Evolutionary conservation across 345 rosid genomes (phyloP).

Genomic region (Eucalyptus curtisii): DNA sequence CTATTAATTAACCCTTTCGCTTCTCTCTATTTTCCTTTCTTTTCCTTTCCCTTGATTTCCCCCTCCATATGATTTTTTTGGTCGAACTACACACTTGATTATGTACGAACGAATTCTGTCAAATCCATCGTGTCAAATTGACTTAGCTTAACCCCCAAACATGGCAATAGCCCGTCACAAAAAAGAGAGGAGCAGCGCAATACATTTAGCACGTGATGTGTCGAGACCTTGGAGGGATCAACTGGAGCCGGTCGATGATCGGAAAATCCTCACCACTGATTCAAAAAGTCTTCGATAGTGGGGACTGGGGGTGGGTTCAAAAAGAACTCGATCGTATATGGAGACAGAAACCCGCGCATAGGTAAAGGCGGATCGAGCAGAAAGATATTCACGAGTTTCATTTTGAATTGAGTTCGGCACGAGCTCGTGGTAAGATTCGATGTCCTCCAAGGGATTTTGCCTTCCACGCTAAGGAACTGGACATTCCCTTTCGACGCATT

Average conservation of each 20-base stretch:
- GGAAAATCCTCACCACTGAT: background rate
- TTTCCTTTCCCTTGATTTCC: background rate
- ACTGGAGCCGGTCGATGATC: background rate
- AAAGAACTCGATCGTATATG: background rate
- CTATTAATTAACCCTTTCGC: background rate
- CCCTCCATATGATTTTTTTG: background rate
- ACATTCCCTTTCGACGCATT: background rate
- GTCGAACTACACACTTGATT: background rate
- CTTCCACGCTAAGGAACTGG: constrained; percentile 35
- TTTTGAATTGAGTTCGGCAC: background rate
- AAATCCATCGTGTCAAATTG: background rate
- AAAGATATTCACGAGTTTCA: background rate
- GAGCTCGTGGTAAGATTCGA: background rate
- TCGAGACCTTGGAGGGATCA: background rate
- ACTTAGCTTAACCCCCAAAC: background rate
- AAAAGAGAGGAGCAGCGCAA: background rate
- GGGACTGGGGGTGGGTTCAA: background rate
- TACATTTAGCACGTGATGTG: background rate
- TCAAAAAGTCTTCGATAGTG: background rate
- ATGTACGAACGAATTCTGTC: background rate
- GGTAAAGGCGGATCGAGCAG: background rate
- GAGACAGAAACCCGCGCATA: background rate
- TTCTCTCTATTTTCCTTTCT: background rate
- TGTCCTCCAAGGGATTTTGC: background rate
- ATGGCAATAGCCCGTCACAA: background rate